Evolutionary conservation across 345 rosid species (phyloP), one percentile per base, ranked within the genome.

Genomic region (Murraya koenigii): DNA sequence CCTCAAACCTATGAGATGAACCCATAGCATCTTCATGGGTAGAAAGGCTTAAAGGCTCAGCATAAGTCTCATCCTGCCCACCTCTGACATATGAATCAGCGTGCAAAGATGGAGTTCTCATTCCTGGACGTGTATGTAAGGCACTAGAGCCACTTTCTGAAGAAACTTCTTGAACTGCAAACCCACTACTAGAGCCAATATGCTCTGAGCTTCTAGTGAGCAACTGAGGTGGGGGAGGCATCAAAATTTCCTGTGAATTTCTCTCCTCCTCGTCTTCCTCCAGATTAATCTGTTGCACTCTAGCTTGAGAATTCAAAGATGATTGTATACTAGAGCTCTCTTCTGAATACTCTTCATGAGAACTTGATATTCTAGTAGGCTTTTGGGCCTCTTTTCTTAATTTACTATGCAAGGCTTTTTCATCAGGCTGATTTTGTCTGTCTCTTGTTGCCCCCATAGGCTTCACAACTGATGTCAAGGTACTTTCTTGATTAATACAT

Each of bases 1-100:
- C 88, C 83, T 90, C 94, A n/a, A 79, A 77, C 76, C 85, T 89
- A 59, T 81, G 86, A 72, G 91, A 90, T 62, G 97, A 91, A 78
- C 81, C 91, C 61, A 94, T 77, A 82, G 91, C 83, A 90, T 86
- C 95, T 75, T 84, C 92, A 17, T n/a, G 82, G n/a, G 56, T 63
- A 10, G 28, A 71, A 78, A 66, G 64, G 67, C 81, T 77, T 72
- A 83, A 62, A 58, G 78, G 81, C 62, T 84, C 88, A 56, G 70
- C 82, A 69, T 75, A 73, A 72, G 71, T 75, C 75, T 74, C 86
- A 44, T 68, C 84, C 69, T 17, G 81, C 75, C 75, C 64, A 82
- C 67, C 82, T 75, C 78, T 77, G 56, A 78, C 70, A 80, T 72
- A 71, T 67, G 81, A 56, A 65, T 84, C 85, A 26, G 66, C 33